Evolutionary conservation across 495 filamentous ascomycete species (phyloP).

Genomic region (Xylaria flabelliformis): DNA sequence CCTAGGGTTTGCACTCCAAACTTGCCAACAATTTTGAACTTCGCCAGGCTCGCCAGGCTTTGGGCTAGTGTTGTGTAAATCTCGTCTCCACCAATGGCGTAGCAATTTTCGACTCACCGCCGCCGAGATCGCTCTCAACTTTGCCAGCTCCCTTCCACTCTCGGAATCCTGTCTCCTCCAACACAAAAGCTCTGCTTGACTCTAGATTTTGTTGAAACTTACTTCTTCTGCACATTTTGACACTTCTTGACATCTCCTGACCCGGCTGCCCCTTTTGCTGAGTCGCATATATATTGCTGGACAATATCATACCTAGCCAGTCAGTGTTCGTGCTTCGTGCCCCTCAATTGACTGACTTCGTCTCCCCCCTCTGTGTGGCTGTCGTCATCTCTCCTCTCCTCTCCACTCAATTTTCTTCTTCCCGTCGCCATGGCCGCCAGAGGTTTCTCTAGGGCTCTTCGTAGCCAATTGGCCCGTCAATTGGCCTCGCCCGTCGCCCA

Average conservation of each 20-base stretch:
- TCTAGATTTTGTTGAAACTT: conserved; percentile 1
- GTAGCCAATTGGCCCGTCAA: conserved; percentile 75
- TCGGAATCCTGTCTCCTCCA: background rate
- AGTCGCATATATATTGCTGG: conserved; percentile 27
- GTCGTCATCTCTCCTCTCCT: conserved; percentile 36
- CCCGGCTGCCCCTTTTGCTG: background rate
- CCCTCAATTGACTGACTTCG: conserved; percentile 26
- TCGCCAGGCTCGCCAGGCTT: background rate
- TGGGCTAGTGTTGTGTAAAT: background rate
- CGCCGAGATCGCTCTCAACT: conserved; percentile 21
- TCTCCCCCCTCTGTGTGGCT: conserved; percentile 1
- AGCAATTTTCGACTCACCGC: conserved; percentile 28
- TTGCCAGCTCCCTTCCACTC: conserved; percentile 17
- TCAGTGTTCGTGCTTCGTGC: background rate
- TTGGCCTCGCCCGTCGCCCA: conserved; percentile 69
- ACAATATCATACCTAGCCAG: conserved; percentile 15
- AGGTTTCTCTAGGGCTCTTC: conserved; percentile 81
- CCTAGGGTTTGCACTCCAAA: too few relatives aligned
- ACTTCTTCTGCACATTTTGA: background rate
- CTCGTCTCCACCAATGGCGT: conserved; percentile 11
- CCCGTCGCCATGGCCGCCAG: conserved; percentile 80
- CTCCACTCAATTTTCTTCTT: conserved; percentile 39
- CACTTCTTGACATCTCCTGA: background rate
- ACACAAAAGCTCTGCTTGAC: conserved; percentile 23
- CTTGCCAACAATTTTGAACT: too few relatives aligned